Evolutionary conservation across 2,329 filamentous ascomycete species (phyloP).

Genomic region (Stagonosporopsis vannaccii): DNA sequence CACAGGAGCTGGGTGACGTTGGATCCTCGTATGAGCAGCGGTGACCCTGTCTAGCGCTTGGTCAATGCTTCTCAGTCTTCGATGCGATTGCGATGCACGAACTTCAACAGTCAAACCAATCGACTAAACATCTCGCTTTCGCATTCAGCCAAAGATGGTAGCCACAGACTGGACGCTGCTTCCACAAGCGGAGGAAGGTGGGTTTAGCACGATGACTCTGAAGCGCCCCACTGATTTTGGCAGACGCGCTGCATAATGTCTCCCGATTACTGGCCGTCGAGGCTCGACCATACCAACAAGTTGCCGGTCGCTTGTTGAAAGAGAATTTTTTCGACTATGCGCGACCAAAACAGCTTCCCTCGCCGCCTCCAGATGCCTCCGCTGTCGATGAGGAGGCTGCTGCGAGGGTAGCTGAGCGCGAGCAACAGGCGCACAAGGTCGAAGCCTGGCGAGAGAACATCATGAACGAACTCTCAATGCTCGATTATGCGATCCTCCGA

Average conservation of each 20-base stretch:
- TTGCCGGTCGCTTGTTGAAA: slow-evolving; percentile 79
- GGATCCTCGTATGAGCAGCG: slow-evolving; percentile 12
- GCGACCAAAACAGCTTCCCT: slow-evolving; percentile 64
- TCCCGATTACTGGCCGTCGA: slow-evolving; percentile 86
- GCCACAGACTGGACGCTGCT: slow-evolving; percentile 67
- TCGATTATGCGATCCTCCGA: slow-evolving; percentile 84
- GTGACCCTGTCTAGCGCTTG: slow-evolving; percentile 13
- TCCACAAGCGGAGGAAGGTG: slow-evolving; percentile 73
- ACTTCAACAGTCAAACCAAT: background rate
- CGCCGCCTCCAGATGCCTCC: slow-evolving; percentile 70
- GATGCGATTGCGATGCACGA: background rate
- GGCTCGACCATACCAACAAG: slow-evolving; percentile 88
- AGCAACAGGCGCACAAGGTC: slow-evolving; percentile 63
- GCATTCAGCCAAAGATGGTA: slow-evolving; percentile 51
- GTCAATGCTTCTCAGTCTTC: slow-evolving; percentile 6
- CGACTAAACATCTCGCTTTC: background rate
- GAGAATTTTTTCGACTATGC: slow-evolving; percentile 69
- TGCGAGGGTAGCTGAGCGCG: slow-evolving; percentile 54
- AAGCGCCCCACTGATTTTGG: slow-evolving; percentile 11
- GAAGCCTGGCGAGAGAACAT: slow-evolving; percentile 82
- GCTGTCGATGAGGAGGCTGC: slow-evolving; percentile 56
- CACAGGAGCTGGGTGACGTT: slow-evolving; percentile 17
- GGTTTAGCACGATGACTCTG: background rate
- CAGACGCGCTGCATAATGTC: slow-evolving; percentile 81
- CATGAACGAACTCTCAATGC: slow-evolving; percentile 84